Percentiles rank a stretch among this genome's conserved stretches.
Evolutionary conservation across 2,329 filamentous ascomycete species (phyloP).

Genomic region (Akanthomyces uredinophilus): DNA sequence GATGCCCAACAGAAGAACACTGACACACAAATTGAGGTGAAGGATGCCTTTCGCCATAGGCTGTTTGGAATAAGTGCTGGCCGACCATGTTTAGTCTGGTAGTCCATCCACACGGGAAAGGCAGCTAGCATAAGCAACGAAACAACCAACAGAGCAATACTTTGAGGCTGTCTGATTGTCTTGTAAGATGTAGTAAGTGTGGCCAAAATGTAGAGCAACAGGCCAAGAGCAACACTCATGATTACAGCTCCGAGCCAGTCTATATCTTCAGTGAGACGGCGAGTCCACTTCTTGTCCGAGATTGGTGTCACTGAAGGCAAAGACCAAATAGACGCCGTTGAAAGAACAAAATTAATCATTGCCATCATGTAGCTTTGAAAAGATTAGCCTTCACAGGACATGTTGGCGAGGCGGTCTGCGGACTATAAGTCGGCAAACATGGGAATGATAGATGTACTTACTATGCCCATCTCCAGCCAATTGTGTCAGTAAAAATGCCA

Average conservation of each 20-base stretch:
- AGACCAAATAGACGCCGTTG: constrained; percentile 32
- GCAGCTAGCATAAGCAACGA: constrained; percentile 38
- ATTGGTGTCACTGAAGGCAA: constrained; percentile 24
- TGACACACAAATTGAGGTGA: constrained; percentile 49
- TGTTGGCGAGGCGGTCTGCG: background rate
- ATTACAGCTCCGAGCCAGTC: constrained; percentile 49
- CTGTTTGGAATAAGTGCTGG: constrained; percentile 57
- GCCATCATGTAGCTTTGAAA: constrained; percentile 29
- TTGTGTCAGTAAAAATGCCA: constrained; percentile 42
- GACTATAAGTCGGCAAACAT: background rate
- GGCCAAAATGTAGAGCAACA: constrained; percentile 48
- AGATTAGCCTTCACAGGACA: background rate
- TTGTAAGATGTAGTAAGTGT: constrained; percentile 34
- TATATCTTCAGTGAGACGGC: constrained; percentile 34
- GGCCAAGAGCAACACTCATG: constrained; percentile 39
- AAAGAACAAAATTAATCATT: constrained; percentile 32
- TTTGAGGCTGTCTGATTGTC: constrained; percentile 36
- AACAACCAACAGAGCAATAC: constrained; percentile 39
- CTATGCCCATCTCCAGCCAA: constrained; percentile 44
- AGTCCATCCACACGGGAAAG: constrained; percentile 52
- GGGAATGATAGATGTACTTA: background rate
- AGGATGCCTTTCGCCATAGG: constrained; percentile 51
- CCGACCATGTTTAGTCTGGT: constrained; percentile 39
- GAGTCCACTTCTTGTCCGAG: constrained; percentile 24
- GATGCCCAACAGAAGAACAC: constrained; percentile 43